phyloP scores from a whole-genome alignment of 2,329 filamentous ascomycete genomes.

The Venturia carpophila region DNA sequence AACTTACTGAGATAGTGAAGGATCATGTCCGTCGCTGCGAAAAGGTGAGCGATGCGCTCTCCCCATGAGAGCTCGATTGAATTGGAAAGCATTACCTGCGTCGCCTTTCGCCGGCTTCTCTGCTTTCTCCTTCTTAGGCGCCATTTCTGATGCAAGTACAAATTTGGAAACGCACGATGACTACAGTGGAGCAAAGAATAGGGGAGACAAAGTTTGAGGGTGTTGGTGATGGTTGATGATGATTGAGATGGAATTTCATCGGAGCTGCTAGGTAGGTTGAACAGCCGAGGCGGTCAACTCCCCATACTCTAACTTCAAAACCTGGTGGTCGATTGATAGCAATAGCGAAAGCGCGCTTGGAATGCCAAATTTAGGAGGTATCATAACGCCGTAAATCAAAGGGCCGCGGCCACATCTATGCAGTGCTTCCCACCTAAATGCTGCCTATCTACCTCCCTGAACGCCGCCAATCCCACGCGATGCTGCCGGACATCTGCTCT shows the following conservation, averaged over 20 bases:
- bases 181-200: neutral
- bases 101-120: constrained; percentile 24
- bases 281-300: neutral
- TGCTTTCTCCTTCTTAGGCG: constrained; percentile 32
- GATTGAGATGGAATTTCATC: neutral
- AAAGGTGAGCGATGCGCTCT: constrained; percentile 7
- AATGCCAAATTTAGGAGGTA: constrained; percentile 8
- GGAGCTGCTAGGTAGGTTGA: neutral
- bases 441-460: constrained; percentile 20
- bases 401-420: neutral
- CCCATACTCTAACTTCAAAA: neutral
- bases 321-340: neutral
- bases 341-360: constrained; percentile 3
- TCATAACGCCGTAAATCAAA: neutral
- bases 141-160: constrained; percentile 24
- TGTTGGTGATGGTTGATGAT: neutral
- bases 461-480: neutral
- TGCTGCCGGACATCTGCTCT: constrained; percentile 22
- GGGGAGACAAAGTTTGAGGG: neutral
- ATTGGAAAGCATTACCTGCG: constrained; percentile 21
- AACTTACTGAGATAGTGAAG: constrained; percentile 38
- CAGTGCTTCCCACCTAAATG: constrained; percentile 16
- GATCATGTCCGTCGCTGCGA: constrained; percentile 36
- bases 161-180: neutral
- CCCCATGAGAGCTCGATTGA: constrained; percentile 25